These are phyloP conservation scores for Lactarius psammicola DNA, from an alignment of 768 basidiomycete genomes.

Conservation along the genomic window DNA sequence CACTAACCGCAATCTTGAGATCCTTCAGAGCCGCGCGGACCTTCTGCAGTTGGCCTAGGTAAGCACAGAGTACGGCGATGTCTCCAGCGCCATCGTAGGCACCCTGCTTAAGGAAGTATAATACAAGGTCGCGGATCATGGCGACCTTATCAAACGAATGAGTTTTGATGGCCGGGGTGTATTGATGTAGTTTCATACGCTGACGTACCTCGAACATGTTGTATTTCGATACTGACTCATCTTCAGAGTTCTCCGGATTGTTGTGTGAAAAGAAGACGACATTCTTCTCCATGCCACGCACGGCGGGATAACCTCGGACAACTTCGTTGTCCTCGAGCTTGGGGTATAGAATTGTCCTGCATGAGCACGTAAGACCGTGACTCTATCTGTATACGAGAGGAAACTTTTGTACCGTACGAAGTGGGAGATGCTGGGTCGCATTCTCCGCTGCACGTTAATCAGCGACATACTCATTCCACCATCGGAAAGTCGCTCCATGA, in stretches of 20 bases:
- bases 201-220: slow-evolving; percentile 62
- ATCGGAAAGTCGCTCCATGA: slow-evolving; percentile 69
- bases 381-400: neutral
- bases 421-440: slow-evolving; percentile 68
- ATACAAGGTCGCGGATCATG: slow-evolving; percentile 53
- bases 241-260: slow-evolving; percentile 56
- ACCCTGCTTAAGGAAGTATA: slow-evolving; percentile 54
- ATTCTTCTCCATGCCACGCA: slow-evolving; percentile 62
- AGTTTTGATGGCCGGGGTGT: neutral
- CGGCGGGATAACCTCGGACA: slow-evolving; percentile 50
- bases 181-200: neutral
- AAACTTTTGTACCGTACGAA: slow-evolving; percentile 50
- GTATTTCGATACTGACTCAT: slow-evolving; percentile 64
- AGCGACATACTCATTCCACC: slow-evolving; percentile 63
- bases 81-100: slow-evolving; percentile 47
- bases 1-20: slow-evolving; percentile 54
- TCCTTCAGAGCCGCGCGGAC: slow-evolving; percentile 43
- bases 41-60: slow-evolving; percentile 50
- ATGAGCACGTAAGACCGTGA: neutral
- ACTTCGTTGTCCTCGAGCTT: slow-evolving; percentile 54
- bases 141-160: slow-evolving; percentile 30
- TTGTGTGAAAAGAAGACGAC: slow-evolving; percentile 67
- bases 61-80: slow-evolving; percentile 55
- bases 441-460: slow-evolving; percentile 70
- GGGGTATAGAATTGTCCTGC: slow-evolving; percentile 60